These are phyloP conservation scores for Suillus americanus DNA, from an alignment of 768 basidiomycete genomes.

Conservation along the genomic window DNA sequence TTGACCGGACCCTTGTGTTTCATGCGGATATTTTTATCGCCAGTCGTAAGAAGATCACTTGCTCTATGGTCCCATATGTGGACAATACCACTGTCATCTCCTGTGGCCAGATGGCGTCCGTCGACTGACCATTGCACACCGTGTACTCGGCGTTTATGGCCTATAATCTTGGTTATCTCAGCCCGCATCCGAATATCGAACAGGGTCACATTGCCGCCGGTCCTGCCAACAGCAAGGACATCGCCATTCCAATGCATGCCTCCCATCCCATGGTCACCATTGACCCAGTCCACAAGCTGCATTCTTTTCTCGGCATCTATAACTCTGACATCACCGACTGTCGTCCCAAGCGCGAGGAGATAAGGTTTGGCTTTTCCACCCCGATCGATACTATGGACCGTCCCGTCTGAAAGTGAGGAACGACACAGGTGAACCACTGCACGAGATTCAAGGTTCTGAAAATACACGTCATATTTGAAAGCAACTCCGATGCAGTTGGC, in stretches of 20 bases:
- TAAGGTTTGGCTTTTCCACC: slow-evolving; percentile 39
- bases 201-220: slow-evolving; percentile 37
- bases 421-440: slow-evolving; percentile 51
- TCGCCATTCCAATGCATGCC: slow-evolving; percentile 41
- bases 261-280: slow-evolving; percentile 34
- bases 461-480: slow-evolving; percentile 58
- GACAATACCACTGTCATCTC: slow-evolving; percentile 41
- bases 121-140: slow-evolving; percentile 43
- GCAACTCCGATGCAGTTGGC: slow-evolving; percentile 63
- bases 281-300: slow-evolving; percentile 34
- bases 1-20: slow-evolving; percentile 46
- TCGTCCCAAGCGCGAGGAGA: slow-evolving; percentile 53
- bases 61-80: slow-evolving; percentile 46
- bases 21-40: slow-evolving; percentile 37
- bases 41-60: slow-evolving; percentile 27
- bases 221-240: slow-evolving; percentile 39
- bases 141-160: slow-evolving; percentile 35
- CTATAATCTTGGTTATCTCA: slow-evolving; percentile 26
- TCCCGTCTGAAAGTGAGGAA: slow-evolving; percentile 33
- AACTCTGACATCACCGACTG: slow-evolving; percentile 48
- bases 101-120: slow-evolving; percentile 39
- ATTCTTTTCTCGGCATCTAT: slow-evolving; percentile 46
- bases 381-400: slow-evolving; percentile 53
- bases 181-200: slow-evolving; percentile 36
- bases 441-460: slow-evolving; percentile 59